Evolutionary conservation across 1,284 basidiomycete species (phyloP).

Genomic region (Rhodotorula sp.): DNA sequence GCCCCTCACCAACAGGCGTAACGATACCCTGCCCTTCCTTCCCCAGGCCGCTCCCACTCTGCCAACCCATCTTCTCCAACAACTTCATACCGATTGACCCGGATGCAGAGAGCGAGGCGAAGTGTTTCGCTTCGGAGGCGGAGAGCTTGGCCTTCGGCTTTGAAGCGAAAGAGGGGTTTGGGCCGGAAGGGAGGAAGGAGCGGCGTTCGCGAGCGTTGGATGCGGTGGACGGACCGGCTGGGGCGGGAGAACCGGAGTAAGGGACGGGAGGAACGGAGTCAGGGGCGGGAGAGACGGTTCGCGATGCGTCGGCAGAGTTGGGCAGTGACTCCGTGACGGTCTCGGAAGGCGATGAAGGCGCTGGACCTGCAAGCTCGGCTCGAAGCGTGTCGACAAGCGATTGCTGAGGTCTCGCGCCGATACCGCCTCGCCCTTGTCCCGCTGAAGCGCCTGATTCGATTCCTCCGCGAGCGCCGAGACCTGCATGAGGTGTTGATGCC

Average conservation of each 20-base stretch:
- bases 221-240: neutral
- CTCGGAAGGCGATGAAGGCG: neutral
- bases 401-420: constrained; percentile 19
- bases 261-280: neutral
- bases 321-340: neutral
- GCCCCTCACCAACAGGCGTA: constrained; percentile 67
- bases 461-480: constrained; percentile 8
- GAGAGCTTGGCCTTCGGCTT: constrained; percentile 58
- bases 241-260: neutral
- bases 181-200: constrained; percentile 33
- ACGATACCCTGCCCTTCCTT: constrained; percentile 76
- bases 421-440: constrained; percentile 8
- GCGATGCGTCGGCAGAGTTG: neutral
- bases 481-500: constrained; percentile 13
- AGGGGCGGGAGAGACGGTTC: constrained; percentile 9
- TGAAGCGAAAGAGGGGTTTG: constrained; percentile 40
- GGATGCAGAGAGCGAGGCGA: constrained; percentile 63
- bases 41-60: constrained; percentile 79
- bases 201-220: constrained; percentile 17
- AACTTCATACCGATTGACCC: constrained; percentile 77
- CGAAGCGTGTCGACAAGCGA: constrained; percentile 7
- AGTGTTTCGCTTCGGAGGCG: constrained; percentile 68
- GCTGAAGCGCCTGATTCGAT: neutral
- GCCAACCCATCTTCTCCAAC: constrained; percentile 94
- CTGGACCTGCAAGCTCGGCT: constrained; percentile 9